These are phyloP conservation scores for Metschnikowia aberdeeniae DNA, from an alignment of 805 yeast species.

Conservation along the genomic window DNA sequence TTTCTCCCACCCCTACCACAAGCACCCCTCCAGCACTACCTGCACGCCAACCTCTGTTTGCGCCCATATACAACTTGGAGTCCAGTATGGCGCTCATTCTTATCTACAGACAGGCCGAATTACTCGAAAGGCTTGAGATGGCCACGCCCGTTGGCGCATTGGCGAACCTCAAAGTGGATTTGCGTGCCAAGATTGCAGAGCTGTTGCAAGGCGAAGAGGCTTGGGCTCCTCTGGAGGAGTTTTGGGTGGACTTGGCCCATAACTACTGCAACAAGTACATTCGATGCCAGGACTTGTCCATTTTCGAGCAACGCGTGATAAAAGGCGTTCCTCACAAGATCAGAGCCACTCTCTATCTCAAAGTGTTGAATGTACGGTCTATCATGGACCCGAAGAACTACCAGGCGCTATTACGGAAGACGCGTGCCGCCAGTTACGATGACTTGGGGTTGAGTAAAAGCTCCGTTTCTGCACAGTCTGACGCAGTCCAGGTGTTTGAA, in stretches of 20 bases:
- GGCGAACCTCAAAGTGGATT: conserved; percentile 10
- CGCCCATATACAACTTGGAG: conserved; percentile 8
- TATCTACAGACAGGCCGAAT: conserved; percentile 12
- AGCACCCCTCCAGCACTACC: conserved; percentile 7
- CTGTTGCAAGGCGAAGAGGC: conserved; percentile 1
- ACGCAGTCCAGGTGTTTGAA: conserved; percentile 28
- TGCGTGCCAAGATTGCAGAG: not conserved
- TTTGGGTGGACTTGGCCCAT: conserved; percentile 20
- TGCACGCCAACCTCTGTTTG: conserved; percentile 3
- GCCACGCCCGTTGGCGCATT: conserved; percentile 11
- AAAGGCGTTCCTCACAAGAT: conserved; percentile 30
- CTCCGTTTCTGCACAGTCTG: conserved; percentile 8
- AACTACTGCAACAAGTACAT: conserved; percentile 16
- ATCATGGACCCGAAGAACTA: conserved; percentile 27
- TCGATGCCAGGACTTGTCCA: conserved; percentile 6
- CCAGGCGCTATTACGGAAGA: conserved; percentile 26
- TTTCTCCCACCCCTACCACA: not conserved
- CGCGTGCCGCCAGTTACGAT: conserved; percentile 12
- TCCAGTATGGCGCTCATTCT: conserved; percentile 11
- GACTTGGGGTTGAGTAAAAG: conserved; percentile 3
- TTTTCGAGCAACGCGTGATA: conserved; percentile 17
- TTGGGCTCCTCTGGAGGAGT: conserved; percentile 8
- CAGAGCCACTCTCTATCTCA: conserved; percentile 31
- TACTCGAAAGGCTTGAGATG: conserved; percentile 8
- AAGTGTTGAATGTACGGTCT: conserved; percentile 28